phyloP scores from a whole-genome alignment of 371 early-diverging fungal genomes.

The Mucor velutinosus region DNA sequence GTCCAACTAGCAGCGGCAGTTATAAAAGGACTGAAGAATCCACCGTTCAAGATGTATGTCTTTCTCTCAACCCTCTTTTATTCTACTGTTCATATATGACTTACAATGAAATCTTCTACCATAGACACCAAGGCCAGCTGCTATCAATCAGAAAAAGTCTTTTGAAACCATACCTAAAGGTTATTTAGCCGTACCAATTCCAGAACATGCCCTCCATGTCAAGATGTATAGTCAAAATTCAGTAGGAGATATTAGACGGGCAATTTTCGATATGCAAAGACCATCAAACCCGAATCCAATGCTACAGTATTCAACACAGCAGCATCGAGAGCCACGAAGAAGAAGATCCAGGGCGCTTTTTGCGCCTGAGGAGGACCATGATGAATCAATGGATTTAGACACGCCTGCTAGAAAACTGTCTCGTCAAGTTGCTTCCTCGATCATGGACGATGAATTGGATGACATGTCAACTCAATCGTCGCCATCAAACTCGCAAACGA shows the following conservation, averaged over 20 bases:
- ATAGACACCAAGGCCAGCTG: neutral
- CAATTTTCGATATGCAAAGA: conserved; percentile 27
- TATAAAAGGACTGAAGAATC: neutral
- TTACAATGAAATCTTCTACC: neutral
- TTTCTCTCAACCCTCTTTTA: neutral
- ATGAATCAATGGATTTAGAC: conserved; percentile 20
- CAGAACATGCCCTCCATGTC: conserved; percentile 35
- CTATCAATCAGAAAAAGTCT: conserved; percentile 17
- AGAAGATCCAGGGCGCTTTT: conserved; percentile 21
- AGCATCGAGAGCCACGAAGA: conserved; percentile 12
- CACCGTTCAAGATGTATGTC: neutral
- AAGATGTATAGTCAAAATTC: conserved; percentile 42
- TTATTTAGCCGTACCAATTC: conserved; percentile 34
- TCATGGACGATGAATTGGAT: conserved; percentile 35
- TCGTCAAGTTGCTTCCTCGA: conserved; percentile 12
- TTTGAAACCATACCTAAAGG: conserved; percentile 35
- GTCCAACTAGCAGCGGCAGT: neutral
- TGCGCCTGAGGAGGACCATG: conserved; percentile 19
- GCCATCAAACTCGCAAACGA: conserved; percentile 23
- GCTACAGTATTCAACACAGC: conserved; percentile 1
- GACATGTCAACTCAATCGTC: conserved; percentile 22
- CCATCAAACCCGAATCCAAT: conserved; percentile 1
- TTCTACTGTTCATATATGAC: neutral
- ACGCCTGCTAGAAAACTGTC: conserved; percentile 26
- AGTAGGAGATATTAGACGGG: conserved; percentile 24